Evolutionary conservation across 1,284 basidiomycete genomes (phyloP), one percentile per base, ranked within the genome.

Genomic region (Apiotrichum siamense): DNA sequence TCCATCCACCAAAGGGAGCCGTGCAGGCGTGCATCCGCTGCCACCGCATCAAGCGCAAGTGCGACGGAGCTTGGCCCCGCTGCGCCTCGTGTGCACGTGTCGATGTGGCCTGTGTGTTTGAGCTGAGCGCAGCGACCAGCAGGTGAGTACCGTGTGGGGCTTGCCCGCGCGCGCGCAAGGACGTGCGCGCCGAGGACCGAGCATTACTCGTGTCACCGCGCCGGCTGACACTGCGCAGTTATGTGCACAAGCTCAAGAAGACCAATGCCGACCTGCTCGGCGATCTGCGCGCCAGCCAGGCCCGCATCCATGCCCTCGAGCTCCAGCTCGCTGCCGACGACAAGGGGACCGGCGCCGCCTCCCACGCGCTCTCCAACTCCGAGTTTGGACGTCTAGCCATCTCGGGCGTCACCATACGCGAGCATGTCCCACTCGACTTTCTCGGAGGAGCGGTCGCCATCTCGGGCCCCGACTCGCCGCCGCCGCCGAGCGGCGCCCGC

Each of bases 21-120:
- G 64, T 65, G 7, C 69, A 71, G 49, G 69, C 69, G 11, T 71
- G 69, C 42, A 62, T 69, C 15, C 47, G 69, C 35, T 71, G 69
- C 42, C 69, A 71, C 46, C 52, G 66, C 32, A 69, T 71, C 48
- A 71, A 71, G 53, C 54, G 69, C 37, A 71, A 71, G 48, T 71
- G 69, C 38, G 67, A 71, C 43, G 61, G 63, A 27, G 62, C 59
- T 0, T 58, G 58, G 49, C 69, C 69, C 1, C 59, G 69, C 20
- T 71, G 69, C 52, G 57, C 57, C 15, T 65, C 66, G 12, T 71
- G 69, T 44, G 52, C 54, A 11, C 65, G 66, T 41, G 64, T 66
- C 1, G 67, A 71, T 46, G 66, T 64, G 7, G 58, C 67, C 4
- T 71, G 69, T 43, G 67, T 69, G 11, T 71, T 67, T 44, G 69